Conservation (phyloP, 306 rosid species). For the Malus fusca region DNA sequence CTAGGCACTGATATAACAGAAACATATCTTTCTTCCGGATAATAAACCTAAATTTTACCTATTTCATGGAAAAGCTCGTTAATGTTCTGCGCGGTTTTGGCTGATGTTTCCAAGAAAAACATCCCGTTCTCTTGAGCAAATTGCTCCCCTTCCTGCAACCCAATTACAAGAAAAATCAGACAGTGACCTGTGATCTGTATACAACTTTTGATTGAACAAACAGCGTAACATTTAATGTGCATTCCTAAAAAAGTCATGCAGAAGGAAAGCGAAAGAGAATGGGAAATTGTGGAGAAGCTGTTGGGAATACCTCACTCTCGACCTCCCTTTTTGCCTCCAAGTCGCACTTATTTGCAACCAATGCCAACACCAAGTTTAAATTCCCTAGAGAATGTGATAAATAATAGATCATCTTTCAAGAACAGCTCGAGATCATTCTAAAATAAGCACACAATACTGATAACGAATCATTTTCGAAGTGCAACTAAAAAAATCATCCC, state of each 20-base stretch:
- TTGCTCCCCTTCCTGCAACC: constrained; percentile 62
- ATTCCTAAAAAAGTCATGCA: not conserved
- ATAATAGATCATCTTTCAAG: not conserved
- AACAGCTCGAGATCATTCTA: not conserved
- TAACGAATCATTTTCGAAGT: not conserved
- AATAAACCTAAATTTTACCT: constrained; percentile 31
- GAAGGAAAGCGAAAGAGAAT: not conserved
- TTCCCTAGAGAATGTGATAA: constrained; percentile 33
- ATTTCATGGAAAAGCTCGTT: constrained; percentile 79
- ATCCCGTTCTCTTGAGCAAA: constrained; percentile 74
- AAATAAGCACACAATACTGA: not conserved
- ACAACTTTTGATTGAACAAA: not conserved
- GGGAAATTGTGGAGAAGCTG: not conserved
- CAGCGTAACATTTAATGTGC: not conserved
- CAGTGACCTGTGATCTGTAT: no score
- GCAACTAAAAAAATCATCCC: not conserved
- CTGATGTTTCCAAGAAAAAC: constrained; percentile 85
- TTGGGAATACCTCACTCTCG: constrained; percentile 44
- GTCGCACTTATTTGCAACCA: constrained; percentile 74
- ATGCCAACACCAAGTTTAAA: constrained; percentile 62
- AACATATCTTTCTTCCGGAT: not conserved
- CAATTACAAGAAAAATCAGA: not conserved
- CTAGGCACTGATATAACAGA: not conserved
- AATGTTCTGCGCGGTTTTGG: constrained; percentile 64
- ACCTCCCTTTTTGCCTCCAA: constrained; percentile 66